phyloP scores from a whole-genome alignment of 2,329 filamentous ascomycete species.

The Parafenestella ontariensis region DNA sequence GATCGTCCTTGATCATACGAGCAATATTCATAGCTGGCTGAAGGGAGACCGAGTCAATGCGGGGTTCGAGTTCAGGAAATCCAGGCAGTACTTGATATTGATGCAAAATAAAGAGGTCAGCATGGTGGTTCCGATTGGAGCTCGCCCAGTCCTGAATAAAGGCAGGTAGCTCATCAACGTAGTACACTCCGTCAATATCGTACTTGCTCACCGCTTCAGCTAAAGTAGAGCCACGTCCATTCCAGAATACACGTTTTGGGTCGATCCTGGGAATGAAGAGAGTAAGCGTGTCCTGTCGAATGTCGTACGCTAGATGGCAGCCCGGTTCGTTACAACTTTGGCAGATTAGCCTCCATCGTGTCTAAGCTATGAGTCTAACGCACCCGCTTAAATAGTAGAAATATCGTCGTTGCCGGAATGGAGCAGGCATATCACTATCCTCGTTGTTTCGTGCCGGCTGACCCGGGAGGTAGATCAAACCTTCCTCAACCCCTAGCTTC shows the following conservation, averaged over 20 bases:
- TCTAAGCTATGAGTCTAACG: slow-evolving; percentile 11
- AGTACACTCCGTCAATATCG: slow-evolving; percentile 75
- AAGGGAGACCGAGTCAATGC: slow-evolving; percentile 54
- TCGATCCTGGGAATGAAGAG: slow-evolving; percentile 78
- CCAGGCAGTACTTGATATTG: slow-evolving; percentile 23
- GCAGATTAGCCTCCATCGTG: slow-evolving; percentile 15
- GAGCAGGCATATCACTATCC: slow-evolving; percentile 65
- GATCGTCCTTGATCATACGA: slow-evolving; percentile 81
- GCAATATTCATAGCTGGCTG: slow-evolving; percentile 77
- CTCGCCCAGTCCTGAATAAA: slow-evolving; percentile 43
- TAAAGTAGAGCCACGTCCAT: slow-evolving; percentile 65
- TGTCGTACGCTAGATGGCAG: slow-evolving; percentile 65
- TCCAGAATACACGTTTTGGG: slow-evolving; percentile 67
- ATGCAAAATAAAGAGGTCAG: slow-evolving; percentile 47
- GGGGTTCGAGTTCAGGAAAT: slow-evolving; percentile 11
- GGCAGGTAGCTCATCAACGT: slow-evolving; percentile 47
- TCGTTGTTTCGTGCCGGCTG: slow-evolving; percentile 58
- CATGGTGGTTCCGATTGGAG: slow-evolving; percentile 22
- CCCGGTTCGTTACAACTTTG: slow-evolving; percentile 57
- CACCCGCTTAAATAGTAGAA: slow-evolving; percentile 67
- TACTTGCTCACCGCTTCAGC: slow-evolving; percentile 67
- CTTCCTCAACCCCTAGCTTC: slow-evolving; percentile 41
- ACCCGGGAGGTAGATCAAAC: slow-evolving; percentile 65
- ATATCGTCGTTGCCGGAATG: slow-evolving; percentile 67
- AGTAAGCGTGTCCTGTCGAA: slow-evolving; percentile 66